phyloP scores from a whole-genome alignment of 495 filamentous ascomycete species.

The Chaetomidium leptoderma region DNA sequence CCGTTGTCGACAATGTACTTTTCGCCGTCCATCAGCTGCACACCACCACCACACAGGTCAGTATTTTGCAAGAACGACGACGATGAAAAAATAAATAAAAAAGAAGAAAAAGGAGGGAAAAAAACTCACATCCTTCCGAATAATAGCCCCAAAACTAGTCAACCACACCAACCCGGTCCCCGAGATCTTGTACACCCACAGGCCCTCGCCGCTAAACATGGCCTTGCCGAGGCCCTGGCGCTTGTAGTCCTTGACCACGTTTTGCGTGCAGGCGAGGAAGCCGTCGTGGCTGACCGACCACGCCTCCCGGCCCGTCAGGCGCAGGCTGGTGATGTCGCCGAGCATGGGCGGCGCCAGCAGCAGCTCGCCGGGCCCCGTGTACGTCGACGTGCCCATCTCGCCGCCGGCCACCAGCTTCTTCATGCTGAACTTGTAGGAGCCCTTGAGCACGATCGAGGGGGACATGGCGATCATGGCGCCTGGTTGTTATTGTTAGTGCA shows the following conservation, averaged over 20 bases:
- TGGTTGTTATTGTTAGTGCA: slow-evolving; percentile 24
- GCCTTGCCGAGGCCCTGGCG: slow-evolving; percentile 83
- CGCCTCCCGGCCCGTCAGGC: slow-evolving; percentile 59
- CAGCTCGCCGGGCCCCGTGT: slow-evolving; percentile 87
- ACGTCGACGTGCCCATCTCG: slow-evolving; percentile 74
- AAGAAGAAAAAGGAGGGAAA: not conserved
- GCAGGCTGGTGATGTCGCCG: slow-evolving; percentile 81
- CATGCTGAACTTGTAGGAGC: slow-evolving; percentile 70
- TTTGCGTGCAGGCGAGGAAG: slow-evolving; percentile 73
- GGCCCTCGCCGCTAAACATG: slow-evolving; percentile 87
- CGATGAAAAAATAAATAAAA: not conserved
- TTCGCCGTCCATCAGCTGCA: slow-evolving; percentile 68
- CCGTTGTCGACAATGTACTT: slow-evolving; percentile 93
- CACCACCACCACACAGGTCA: no score
- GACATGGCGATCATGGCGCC: slow-evolving; percentile 95
- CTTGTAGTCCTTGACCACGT: slow-evolving; percentile 77
- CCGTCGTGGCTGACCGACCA: slow-evolving; percentile 83
- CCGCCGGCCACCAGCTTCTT: slow-evolving; percentile 82
- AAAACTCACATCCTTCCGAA: slow-evolving; percentile 84
- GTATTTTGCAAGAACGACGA: not conserved
- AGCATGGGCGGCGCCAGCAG: slow-evolving; percentile 74
- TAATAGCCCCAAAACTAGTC: slow-evolving; percentile 89
- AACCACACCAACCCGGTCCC: slow-evolving; percentile 81
- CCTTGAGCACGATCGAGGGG: slow-evolving; percentile 75
- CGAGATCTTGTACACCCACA: slow-evolving; percentile 84